These are phyloP conservation scores for Cadophora sp. DNA, from an alignment of 2,329 filamentous ascomycete genomes.

Conservation along the genomic window DNA sequence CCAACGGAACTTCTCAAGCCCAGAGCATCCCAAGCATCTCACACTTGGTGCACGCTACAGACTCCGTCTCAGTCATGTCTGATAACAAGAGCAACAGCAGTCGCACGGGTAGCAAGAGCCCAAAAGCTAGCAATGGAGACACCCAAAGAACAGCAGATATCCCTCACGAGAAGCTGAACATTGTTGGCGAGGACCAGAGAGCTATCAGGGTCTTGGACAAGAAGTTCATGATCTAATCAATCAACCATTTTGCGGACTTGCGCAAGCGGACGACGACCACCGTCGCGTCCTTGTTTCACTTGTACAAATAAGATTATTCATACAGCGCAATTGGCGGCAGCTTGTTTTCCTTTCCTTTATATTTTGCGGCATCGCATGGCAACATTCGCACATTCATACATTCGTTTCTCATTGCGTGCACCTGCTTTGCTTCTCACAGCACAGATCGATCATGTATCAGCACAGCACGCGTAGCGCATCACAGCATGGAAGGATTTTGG, in stretches of 20 bases:
- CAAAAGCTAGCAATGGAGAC: slow-evolving; percentile 31
- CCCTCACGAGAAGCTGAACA: slow-evolving; percentile 59
- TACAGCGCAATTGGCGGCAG: background rate
- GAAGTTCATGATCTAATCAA: slow-evolving; percentile 53
- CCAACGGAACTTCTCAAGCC: slow-evolving; percentile 36
- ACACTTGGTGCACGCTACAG: slow-evolving; percentile 40
- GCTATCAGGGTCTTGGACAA: slow-evolving; percentile 71
- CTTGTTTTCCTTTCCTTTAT: background rate
- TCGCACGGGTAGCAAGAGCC: slow-evolving; percentile 39
- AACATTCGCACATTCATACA: background rate
- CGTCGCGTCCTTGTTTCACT: background rate
- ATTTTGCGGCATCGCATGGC: background rate
- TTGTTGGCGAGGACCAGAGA: slow-evolving; percentile 65
- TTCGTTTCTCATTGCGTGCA: background rate
- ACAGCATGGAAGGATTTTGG: background rate
- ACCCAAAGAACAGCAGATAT: slow-evolving; percentile 57
- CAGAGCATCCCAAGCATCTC: slow-evolving; percentile 44
- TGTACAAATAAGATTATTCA: background rate
- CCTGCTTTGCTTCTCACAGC: slow-evolving; percentile 2
- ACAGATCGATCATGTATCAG: slow-evolving; percentile 5
- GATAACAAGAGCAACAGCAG: slow-evolving; percentile 42
- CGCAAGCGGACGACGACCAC: background rate
- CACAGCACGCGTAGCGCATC: background rate
- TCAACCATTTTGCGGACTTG: background rate
- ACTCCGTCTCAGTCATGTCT: slow-evolving; percentile 40